phyloP scores from a whole-genome alignment of 2,329 filamentous ascomycete species.

The Beauveria asiatica region DNA sequence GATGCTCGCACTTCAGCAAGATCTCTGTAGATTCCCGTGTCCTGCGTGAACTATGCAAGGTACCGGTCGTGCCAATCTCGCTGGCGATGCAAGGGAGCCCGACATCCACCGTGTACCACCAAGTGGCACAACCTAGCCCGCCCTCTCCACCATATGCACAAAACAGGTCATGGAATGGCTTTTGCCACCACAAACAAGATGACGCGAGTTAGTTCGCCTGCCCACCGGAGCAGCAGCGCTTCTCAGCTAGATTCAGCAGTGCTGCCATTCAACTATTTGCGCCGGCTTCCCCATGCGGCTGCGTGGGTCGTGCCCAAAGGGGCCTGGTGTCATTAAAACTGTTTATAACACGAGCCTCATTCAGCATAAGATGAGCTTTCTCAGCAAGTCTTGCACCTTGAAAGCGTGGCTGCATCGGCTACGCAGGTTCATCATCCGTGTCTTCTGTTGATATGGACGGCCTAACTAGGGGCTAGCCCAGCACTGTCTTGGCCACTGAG shows the following conservation, averaged over 20 bases:
- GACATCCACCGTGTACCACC: background rate
- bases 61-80: background rate
- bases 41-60: conserved; percentile 9
- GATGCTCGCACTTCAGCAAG: background rate
- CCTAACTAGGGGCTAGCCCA: background rate
- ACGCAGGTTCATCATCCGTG: background rate
- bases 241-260: background rate
- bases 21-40: conserved; percentile 1
- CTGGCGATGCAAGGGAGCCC: conserved; percentile 8
- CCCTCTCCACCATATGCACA: background rate
- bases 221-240: background rate
- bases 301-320: background rate
- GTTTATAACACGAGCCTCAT: background rate
- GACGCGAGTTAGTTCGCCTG: background rate
- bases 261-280: conserved; percentile 1
- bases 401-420: background rate
- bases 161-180: background rate
- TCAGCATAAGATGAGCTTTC: background rate
- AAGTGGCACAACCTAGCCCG: conserved; percentile 7
- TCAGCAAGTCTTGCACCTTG: background rate
- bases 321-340: background rate
- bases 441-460: background rate
- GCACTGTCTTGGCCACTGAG: background rate
- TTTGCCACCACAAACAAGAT: background rate
- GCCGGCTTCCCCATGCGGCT: background rate